Percentiles rank a stretch among this genome's conserved stretches.
phyloP scores from a whole-genome alignment of 2,329 filamentous ascomycete genomes.

The Pleoardoris graminearum region DNA sequence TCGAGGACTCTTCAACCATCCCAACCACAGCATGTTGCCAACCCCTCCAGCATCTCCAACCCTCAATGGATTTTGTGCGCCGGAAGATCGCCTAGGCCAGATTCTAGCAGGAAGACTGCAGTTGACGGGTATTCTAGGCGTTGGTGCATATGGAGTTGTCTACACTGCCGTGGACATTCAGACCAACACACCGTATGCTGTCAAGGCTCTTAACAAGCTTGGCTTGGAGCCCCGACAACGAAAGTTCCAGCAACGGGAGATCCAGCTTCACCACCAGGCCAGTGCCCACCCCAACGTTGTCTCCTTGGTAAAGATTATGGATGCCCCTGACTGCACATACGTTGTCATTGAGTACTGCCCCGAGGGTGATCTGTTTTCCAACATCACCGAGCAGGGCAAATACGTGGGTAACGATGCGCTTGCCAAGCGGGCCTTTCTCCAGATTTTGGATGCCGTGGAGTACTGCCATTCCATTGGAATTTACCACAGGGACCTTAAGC shows the following conservation, averaged over 20 bases:
- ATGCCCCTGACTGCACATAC: constrained; percentile 88
- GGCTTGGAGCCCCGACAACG: constrained; percentile 86
- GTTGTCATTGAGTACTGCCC: constrained; percentile 97
- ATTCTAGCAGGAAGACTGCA: constrained; percentile 81
- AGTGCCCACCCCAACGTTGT: constrained; percentile 92
- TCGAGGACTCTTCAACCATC: constrained; percentile 36
- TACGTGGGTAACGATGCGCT: constrained; percentile 92
- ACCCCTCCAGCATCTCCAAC: constrained; percentile 56
- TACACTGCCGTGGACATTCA: constrained; percentile 86
- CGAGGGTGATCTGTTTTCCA: constrained; percentile 94
- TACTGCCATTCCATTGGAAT: constrained; percentile 92
- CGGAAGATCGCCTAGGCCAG: constrained; percentile 84
- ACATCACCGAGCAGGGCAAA: constrained; percentile 92
- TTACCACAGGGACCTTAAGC: constrained; percentile 97
- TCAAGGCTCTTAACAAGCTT: constrained; percentile 94
- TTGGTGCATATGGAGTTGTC: constrained; percentile 95
- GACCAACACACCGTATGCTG: constrained; percentile 81
- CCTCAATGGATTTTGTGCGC: constrained; percentile 52
- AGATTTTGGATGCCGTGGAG: constrained; percentile 94
- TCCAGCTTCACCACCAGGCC: constrained; percentile 85
- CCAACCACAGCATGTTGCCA: constrained; percentile 50
- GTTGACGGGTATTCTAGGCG: constrained; percentile 82
- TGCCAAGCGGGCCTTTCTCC: constrained; percentile 85
- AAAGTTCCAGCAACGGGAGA: constrained; percentile 90
- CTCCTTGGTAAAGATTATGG: constrained; percentile 90